Evolutionary conservation across 1,284 basidiomycete genomes (phyloP), one percentile per base, ranked within the genome.

Genomic region (Melampsora larici-populina): DNA sequence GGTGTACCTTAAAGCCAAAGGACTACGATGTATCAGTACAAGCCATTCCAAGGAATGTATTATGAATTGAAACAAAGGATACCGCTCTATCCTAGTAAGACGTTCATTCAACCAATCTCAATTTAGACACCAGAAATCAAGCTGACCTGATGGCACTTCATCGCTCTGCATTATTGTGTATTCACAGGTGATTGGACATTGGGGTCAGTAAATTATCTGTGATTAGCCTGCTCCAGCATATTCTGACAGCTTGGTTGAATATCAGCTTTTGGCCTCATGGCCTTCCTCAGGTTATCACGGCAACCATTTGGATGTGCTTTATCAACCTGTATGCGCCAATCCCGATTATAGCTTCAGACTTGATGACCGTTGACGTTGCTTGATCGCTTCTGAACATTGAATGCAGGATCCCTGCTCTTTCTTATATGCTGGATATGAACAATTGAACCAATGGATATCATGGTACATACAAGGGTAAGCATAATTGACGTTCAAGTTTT

Each of bases 371-470:
- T 55, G 24, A 64, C 75, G 4, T 69, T 40, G 77, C 48, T 46
- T 62, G 13, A 79, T 26, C 76, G 79, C 21, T 77, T 26, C 79
- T 90, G 90, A 79, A 31, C 49, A 8, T 36, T 40, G 36, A 40
- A 40, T 68, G 80, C 80, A 90, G 94, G 31, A 87, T 96, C 65
- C 94, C 94, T 1, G 93, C 92, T 9, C 90, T 97, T 68, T 94
- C 95, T 0, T 97, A 97, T 83, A 92, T 93, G 24, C 85, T 97
- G 64, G 94, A 97, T 82, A 87, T 98, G 68, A 95, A 97, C 83
- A 92, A 96, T 64, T 82, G 85, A 84, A 94, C 93, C 0, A 93
- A 93, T 0, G 87, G 89, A 33, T 88, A 92, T 80, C 97, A 96
- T 85, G 94, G 93, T 8, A 91, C 97, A 8, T 88, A 93, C 18